These are phyloP conservation scores for Aegilops umbellulata DNA, from an alignment of 176 grass and related monocot genomes.

Conservation along the genomic window DNA sequence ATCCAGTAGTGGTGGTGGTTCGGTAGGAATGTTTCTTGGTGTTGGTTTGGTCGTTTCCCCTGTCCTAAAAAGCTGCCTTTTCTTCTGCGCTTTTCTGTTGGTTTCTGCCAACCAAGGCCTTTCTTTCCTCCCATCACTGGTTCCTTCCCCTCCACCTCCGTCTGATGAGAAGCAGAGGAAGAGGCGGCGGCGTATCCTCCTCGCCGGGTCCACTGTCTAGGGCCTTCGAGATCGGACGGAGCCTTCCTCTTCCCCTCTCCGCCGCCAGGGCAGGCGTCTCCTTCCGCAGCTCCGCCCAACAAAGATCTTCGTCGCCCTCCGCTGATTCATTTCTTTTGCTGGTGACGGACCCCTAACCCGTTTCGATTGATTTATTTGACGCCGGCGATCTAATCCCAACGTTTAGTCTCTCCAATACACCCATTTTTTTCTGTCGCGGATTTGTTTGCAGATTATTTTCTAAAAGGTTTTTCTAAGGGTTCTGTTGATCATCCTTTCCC, in stretches of 20 bases:
- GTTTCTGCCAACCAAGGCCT: neutral
- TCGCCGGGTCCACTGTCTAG: neutral
- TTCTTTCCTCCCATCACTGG: neutral
- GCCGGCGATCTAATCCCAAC: neutral
- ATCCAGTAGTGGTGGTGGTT: slow-evolving; percentile 12
- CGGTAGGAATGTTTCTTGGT: slow-evolving; percentile 32
- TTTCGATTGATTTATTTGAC: neutral
- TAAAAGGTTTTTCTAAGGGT: neutral
- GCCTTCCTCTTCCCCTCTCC: neutral
- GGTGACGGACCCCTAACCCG: neutral
- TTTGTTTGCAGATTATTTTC: neutral
- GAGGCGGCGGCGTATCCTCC: neutral
- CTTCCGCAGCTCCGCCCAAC: neutral
- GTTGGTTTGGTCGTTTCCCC: slow-evolving; percentile 38
- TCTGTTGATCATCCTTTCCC: neutral
- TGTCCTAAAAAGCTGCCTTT: slow-evolving; percentile 51
- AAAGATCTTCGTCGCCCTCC: neutral
- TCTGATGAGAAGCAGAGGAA: neutral
- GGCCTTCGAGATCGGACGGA: neutral
- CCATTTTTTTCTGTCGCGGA: neutral
- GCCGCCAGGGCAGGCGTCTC: neutral
- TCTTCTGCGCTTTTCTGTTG: slow-evolving; percentile 31
- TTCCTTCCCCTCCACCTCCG: neutral
- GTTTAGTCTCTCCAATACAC: neutral
- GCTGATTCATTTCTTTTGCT: neutral